Evolutionary conservation across 345 rosid genomes (phyloP), one percentile per base, ranked within the genome.

Genomic region (Euphorbia peplus): DNA sequence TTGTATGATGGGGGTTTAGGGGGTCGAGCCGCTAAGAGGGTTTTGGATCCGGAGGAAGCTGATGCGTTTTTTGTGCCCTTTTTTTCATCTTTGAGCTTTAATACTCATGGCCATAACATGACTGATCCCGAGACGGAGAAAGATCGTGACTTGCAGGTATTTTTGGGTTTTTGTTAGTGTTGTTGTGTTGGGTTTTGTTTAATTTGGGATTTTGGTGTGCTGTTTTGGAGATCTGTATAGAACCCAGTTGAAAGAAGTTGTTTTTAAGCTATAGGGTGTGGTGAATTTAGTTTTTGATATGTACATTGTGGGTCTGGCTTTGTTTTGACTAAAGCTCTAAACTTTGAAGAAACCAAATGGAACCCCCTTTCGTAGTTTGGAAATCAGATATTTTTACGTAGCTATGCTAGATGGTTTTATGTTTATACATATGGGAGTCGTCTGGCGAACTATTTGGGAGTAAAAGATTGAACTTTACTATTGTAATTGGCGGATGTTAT

Each of bases 101-200:
- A 91, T 55, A 81, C 90, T 0, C 98, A 95, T 54, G 99, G 99
- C 12, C 93, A 85, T 77, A 79, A 67, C 55, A 95, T 90, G 99
- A 91, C 90, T 48, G 98, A 95, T 85, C 99, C 97, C n/a, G 91
- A 81, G 55, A 91, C 99, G 4, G 92, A 88, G 72, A 39, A 81
- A 53, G 99, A 95, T 75, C 99, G 83, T 72, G 85, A 77, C 59
- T 79, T 93, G 79, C 99, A 93, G 99, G 99, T 93, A 39, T 4
- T 44, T 26, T 44, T 12, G 10, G n/a, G n/a, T n/a, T n/a, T n/a
- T n/a, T n/a, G n/a, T 26, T 26, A 25, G 16, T 13, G 4, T 4
- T 60, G 37, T 28, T 65, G 41, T n/a, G n/a, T 60, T 19, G 35
- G 4, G 1, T 37, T 57, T 69, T 46, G 35, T 47, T 26, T 8